Evolutionary conservation across 495 filamentous ascomycete species (phyloP).

Genomic region (Trichoderma orchidacearum): DNA sequence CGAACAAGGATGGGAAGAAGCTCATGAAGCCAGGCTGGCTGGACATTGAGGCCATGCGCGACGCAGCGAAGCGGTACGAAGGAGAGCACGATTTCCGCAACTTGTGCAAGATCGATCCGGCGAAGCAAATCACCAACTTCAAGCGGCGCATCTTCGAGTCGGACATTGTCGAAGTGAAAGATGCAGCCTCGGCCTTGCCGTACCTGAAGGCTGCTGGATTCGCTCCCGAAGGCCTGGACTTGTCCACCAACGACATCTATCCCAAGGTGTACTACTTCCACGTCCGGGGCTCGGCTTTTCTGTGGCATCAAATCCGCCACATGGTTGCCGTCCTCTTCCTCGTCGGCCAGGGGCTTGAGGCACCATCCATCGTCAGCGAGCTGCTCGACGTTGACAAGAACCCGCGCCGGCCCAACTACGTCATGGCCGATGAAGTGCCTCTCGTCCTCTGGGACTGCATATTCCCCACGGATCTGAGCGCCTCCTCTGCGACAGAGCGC

Average conservation of each 20-base stretch:
- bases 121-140: slow-evolving; percentile 77
- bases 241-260: slow-evolving; percentile 4
- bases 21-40: slow-evolving; percentile 33
- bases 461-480: slow-evolving; percentile 42
- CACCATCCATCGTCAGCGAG: slow-evolving; percentile 52
- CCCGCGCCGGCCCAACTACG: slow-evolving; percentile 66
- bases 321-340: slow-evolving; percentile 81
- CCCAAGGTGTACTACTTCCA: slow-evolving; percentile 75
- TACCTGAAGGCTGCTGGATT: slow-evolving; percentile 15
- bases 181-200: slow-evolving; percentile 27
- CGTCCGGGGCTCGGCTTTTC: slow-evolving; percentile 80
- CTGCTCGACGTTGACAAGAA: slow-evolving; percentile 57
- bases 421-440: slow-evolving; percentile 79
- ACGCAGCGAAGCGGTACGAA: slow-evolving; percentile 63
- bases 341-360: slow-evolving; percentile 81
- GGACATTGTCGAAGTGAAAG: slow-evolving; percentile 55
- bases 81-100: slow-evolving; percentile 92
- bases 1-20: neutral
- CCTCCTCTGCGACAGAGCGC: slow-evolving; percentile 22
- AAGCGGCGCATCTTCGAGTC: slow-evolving; percentile 60
- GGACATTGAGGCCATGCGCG: slow-evolving; percentile 74
- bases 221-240: neutral
- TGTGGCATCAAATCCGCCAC: slow-evolving; percentile 96
- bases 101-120: slow-evolving; percentile 81
- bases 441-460: slow-evolving; percentile 92